Conservation (phyloP, 306 rosid genomes). For the Citrullus colocynthis region DNA sequence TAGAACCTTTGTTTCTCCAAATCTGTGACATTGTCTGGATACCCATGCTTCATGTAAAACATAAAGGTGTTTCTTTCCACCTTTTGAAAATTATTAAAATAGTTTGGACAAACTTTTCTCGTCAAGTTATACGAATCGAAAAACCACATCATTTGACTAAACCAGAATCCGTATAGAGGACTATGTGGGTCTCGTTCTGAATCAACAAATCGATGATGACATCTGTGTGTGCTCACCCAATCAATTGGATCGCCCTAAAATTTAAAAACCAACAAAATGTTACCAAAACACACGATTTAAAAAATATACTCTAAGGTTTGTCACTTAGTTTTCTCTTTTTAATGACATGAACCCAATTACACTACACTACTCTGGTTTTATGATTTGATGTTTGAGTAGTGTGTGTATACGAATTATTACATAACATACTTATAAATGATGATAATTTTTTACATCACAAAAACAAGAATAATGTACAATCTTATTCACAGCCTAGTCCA, state of each 20-base stretch:
- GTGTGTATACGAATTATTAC: too few species aligned
- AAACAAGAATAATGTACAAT: too few species aligned
- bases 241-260: slow-evolving; percentile 12
- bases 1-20: slow-evolving; percentile 39
- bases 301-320: too few species aligned
- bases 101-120: not conserved
- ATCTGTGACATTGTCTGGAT: slow-evolving; percentile 38
- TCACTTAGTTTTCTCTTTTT: too few species aligned
- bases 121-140: slow-evolving; percentile 32
- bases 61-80: not conserved
- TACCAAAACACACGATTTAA: not conserved
- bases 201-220: slow-evolving; percentile 55
- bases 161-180: slow-evolving; percentile 13
- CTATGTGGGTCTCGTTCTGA: slow-evolving; percentile 59
- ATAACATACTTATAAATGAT: too few species aligned
- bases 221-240: slow-evolving; percentile 18
- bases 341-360: too few species aligned
- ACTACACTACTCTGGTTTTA: too few species aligned
- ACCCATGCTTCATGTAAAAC: slow-evolving; percentile 37
- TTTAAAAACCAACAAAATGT: not conserved
- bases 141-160: slow-evolving; percentile 51
- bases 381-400: too few species aligned
- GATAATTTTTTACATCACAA: too few species aligned
- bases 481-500: not conserved
- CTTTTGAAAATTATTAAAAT: not conserved